These are phyloP conservation scores for Aspergillus sp. DNA, from an alignment of 2,329 filamentous ascomycete species.

Conservation along the genomic window DNA sequence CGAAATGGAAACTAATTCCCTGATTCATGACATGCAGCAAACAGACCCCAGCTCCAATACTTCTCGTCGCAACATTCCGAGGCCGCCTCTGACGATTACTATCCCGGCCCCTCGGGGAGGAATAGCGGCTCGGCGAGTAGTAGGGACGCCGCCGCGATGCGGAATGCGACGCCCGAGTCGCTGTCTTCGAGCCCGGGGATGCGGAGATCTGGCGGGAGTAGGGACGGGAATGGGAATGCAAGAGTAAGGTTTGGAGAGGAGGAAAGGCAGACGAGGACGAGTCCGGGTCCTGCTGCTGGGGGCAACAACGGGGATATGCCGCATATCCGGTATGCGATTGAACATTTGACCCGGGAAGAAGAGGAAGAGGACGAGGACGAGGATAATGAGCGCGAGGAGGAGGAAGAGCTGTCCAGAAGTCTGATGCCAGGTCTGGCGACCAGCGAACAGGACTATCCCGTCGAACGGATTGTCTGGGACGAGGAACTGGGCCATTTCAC, in stretches of 20 bases:
- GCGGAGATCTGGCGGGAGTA: no score
- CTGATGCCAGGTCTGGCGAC: conserved; percentile 36
- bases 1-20: no score
- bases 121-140: conserved; percentile 28
- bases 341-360: conserved; percentile 70
- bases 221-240: no score
- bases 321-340: conserved; percentile 82
- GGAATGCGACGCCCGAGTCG: conserved; percentile 40
- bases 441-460: conserved; percentile 39
- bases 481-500: conserved; percentile 39
- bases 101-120: conserved; percentile 37
- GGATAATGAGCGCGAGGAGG: conserved; percentile 9
- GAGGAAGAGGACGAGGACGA: conserved; percentile 38
- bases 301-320: conserved; percentile 61
- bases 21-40: conserved; percentile 23
- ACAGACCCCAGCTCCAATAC: conserved; percentile 37
- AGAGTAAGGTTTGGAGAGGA: conserved; percentile 6
- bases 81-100: conserved; percentile 43
- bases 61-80: conserved; percentile 40
- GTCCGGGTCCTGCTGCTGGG: conserved; percentile 9
- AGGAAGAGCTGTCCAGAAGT: conserved; percentile 38
- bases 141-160: conserved; percentile 28
- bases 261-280: conserved; percentile 14
- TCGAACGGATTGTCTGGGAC: conserved; percentile 44
- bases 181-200: background rate